phyloP scores from a whole-genome alignment of 2,329 filamentous ascomycete genomes.

The Remersonia thermophila region DNA sequence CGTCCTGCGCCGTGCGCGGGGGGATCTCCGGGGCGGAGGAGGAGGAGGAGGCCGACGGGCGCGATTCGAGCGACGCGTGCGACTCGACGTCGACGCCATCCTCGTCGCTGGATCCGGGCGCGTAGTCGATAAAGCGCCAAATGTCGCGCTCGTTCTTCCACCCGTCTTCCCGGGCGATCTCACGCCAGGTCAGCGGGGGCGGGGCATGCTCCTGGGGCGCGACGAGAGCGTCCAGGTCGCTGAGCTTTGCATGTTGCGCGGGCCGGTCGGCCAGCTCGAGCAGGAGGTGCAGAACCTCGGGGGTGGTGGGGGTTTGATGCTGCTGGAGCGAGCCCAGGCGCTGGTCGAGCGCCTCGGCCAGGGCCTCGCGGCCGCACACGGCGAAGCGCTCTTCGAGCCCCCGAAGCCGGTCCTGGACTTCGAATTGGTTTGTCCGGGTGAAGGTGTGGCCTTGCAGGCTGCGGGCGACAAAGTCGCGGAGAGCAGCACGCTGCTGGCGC shows the following conservation, averaged over 20 bases:
- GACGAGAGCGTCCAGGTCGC: slow-evolving; percentile 45
- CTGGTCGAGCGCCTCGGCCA: slow-evolving; percentile 56
- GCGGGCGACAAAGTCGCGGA: slow-evolving; percentile 38
- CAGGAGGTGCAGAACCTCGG: slow-evolving; percentile 68
- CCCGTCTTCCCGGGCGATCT: slow-evolving; percentile 65
- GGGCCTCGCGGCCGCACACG: slow-evolving; percentile 63
- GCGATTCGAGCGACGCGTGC: slow-evolving; percentile 22
- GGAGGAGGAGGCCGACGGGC: slow-evolving; percentile 21
- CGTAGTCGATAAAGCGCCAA: slow-evolving; percentile 61
- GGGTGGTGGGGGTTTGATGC: slow-evolving; percentile 50
- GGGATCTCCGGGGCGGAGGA: slow-evolving; percentile 19
- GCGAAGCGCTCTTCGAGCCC: slow-evolving; percentile 80
- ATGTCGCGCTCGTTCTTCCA: slow-evolving; percentile 54
- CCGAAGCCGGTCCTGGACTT: slow-evolving; percentile 50
- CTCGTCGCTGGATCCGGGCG: slow-evolving; percentile 53
- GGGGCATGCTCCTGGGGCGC: slow-evolving; percentile 31
- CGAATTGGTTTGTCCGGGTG: slow-evolving; percentile 63
- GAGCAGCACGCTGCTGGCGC: slow-evolving; percentile 27
- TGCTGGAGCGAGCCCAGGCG: slow-evolving; percentile 18
- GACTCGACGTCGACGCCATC: slow-evolving; percentile 27
- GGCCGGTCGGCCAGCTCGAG: slow-evolving; percentile 74
- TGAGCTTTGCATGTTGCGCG: slow-evolving; percentile 53
- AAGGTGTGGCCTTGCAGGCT: slow-evolving; percentile 43
- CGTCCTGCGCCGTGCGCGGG: slow-evolving; percentile 11
- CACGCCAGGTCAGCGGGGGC: slow-evolving; percentile 58